Conservation (phyloP, 148 eudicot species). For the Polygonum maritimum region DNA sequence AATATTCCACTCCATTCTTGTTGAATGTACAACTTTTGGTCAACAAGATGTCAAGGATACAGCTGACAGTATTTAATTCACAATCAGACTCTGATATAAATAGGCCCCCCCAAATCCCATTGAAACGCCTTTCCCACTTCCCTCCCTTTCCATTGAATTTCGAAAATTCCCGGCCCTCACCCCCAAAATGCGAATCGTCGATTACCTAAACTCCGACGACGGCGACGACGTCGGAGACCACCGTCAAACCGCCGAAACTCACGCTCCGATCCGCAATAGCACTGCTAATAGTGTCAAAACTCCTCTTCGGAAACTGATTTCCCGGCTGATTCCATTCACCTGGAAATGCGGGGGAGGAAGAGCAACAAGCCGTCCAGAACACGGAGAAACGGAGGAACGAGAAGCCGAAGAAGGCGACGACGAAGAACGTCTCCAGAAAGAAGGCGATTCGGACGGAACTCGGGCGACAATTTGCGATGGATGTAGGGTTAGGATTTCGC, state of each 20-base stretch:
- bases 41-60: background rate
- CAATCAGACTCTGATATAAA: background rate
- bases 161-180: background rate
- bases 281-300: background rate
- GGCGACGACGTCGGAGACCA: background rate
- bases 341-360: background rate
- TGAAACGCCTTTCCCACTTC: background rate
- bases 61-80: background rate
- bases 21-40: background rate
- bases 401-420: background rate
- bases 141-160: background rate
- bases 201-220: background rate
- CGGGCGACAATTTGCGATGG: background rate
- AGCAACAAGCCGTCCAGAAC: background rate
- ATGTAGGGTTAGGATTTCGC: background rate
- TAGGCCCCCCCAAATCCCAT: background rate
- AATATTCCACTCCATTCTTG: too few relatives aligned
- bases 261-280: background rate
- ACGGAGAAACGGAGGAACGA: background rate
- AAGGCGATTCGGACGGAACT: background rate
- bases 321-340: background rate
- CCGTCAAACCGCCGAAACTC: background rate
- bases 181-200: slow-evolving; percentile 4
- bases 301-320: background rate
- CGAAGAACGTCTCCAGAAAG: background rate